Percentiles rank a stretch among this genome's conserved stretches.
These are phyloP conservation scores for Pisolithus marmoratus DNA, from an alignment of 768 basidiomycete genomes.

Conservation along the genomic window DNA sequence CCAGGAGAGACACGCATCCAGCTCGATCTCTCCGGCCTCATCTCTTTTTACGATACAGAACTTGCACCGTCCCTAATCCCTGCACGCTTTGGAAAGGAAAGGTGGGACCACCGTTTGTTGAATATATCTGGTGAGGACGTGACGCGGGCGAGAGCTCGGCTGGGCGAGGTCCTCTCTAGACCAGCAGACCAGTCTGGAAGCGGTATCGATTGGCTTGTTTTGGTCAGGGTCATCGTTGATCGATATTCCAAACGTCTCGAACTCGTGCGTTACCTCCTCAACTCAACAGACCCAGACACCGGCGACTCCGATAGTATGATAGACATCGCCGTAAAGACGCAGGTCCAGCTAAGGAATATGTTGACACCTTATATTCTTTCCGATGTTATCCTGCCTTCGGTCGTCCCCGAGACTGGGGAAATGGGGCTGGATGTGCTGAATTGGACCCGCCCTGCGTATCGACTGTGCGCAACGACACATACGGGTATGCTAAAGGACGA, in stretches of 20 bases:
- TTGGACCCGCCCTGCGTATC: no score
- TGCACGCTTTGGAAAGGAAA: conserved; percentile 19
- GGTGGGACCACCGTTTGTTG: conserved; percentile 32
- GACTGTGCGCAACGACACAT: no score
- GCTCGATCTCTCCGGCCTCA: conserved; percentile 35
- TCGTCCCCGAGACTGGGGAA: no score
- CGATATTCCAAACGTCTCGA: no score
- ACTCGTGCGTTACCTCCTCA: no score
- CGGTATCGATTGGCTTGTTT: not conserved
- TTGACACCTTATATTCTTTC: not conserved
- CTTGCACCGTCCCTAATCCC: conserved; percentile 32
- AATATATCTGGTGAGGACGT: conserved; percentile 16
- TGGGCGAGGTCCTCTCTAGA: not conserved
- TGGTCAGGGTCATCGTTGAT: no score
- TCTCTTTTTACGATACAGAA: conserved; percentile 40
- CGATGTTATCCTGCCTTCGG: no score
- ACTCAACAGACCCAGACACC: no score
- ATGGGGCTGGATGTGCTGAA: no score
- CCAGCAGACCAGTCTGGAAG: not conserved
- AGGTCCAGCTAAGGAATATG: not conserved
- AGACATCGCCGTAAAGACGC: not conserved
- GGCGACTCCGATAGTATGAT: not conserved
- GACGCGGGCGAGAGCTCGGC: not conserved
- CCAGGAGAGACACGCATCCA: conserved; percentile 41
- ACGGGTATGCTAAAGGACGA: no score